Evolutionary conservation across 2,329 filamentous ascomycete species (phyloP).

Genomic region (Colletotrichum sublineola): DNA sequence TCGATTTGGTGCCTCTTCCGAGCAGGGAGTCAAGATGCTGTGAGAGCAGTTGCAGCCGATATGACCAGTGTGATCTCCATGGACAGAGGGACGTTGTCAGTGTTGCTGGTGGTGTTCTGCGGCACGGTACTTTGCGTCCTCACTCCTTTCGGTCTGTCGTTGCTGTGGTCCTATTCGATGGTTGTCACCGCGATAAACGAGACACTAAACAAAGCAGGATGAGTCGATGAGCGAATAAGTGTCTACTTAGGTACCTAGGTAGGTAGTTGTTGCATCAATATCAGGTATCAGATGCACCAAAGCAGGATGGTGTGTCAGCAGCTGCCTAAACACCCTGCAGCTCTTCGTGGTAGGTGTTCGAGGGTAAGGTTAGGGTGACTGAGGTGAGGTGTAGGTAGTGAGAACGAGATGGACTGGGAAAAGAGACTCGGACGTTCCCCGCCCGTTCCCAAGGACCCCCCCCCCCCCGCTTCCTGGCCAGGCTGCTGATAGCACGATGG

Average conservation of each 20-base stretch:
- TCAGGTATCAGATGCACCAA: background rate
- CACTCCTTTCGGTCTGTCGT: background rate
- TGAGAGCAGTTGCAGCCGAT: background rate
- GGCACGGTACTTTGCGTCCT: slow-evolving; percentile 1
- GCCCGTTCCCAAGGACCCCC: background rate
- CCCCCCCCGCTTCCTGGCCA: too few species aligned
- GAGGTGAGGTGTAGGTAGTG: background rate
- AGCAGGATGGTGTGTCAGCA: slow-evolving; percentile 36
- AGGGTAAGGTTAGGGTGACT: slow-evolving; percentile 23
- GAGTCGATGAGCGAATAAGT: background rate
- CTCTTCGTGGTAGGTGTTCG: slow-evolving; percentile 13
- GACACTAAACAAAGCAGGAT: background rate
- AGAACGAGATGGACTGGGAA: too few species aligned
- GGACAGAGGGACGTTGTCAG: background rate
- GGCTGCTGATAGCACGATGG: background rate
- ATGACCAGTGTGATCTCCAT: background rate
- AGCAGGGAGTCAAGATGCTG: too few species aligned
- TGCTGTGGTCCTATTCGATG: background rate
- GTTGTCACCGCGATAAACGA: background rate
- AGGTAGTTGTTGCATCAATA: background rate
- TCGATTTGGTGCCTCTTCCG: background rate
- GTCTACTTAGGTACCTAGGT: background rate
- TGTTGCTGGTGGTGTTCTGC: background rate
- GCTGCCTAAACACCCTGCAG: slow-evolving; percentile 27
- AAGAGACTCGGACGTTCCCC: background rate